Percentiles rank a stretch among this genome's conserved stretches.
These are phyloP conservation scores for Podospora pseudopauciseta DNA, from an alignment of 495 filamentous ascomycete genomes.

Conservation along the genomic window DNA sequence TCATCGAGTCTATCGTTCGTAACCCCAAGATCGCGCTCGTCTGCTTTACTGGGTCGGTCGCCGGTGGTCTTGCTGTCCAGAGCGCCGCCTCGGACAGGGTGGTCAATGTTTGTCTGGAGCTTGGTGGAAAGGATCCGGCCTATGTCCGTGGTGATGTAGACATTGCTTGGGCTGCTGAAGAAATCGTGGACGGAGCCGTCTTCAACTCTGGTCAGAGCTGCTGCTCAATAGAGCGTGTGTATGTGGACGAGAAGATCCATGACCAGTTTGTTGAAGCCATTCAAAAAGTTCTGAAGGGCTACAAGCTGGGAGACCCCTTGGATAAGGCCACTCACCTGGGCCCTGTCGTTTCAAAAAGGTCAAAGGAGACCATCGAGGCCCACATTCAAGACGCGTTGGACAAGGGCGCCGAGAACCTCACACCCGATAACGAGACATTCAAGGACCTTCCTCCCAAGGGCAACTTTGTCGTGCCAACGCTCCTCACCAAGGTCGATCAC, in stretches of 20 bases:
- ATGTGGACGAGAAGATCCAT: constrained; percentile 81
- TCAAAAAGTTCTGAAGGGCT: constrained; percentile 77
- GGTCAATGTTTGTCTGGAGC: constrained; percentile 79
- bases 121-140: constrained; percentile 91
- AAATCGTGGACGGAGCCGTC: constrained; percentile 88
- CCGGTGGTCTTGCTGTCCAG: constrained; percentile 81
- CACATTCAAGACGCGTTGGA: constrained; percentile 82
- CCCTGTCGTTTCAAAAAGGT: constrained; percentile 77
- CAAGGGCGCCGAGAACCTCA: constrained; percentile 80
- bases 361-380: constrained; percentile 67
- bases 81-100: constrained; percentile 74
- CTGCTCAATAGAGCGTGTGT: constrained; percentile 88
- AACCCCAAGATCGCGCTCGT: constrained; percentile 69
- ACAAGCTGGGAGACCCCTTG: constrained; percentile 83
- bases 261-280: constrained; percentile 73
- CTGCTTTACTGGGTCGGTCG: constrained; percentile 92
- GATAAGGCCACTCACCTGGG: constrained; percentile 77
- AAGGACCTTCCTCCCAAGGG: constrained; percentile 61
- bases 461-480: constrained; percentile 81
- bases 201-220: constrained; percentile 98
- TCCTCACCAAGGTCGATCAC: constrained; percentile 79
- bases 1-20: constrained; percentile 69
- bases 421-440: constrained; percentile 77
- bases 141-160: constrained; percentile 86
- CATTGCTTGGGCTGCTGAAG: constrained; percentile 81